A percentile compares a stretch with the other conserved stretches of the same genome.
phyloP scores from a whole-genome alignment of 768 basidiomycete species.

The Pleurotus sapidus region DNA sequence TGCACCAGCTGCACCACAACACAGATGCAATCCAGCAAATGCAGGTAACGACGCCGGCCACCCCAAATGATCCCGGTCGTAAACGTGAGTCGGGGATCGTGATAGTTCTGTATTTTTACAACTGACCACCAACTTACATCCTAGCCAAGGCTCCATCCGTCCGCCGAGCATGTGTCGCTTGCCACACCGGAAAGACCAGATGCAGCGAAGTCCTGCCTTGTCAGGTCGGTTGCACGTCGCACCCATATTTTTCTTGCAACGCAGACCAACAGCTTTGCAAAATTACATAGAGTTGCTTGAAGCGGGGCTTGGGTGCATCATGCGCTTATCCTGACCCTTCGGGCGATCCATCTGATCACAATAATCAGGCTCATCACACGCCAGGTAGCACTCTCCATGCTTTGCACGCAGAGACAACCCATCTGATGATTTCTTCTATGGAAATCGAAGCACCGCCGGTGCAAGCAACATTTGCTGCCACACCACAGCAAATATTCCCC shows the following conservation, averaged over 20 bases:
- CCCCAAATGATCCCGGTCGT: constrained; percentile 38
- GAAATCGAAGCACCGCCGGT: constrained; percentile 27
- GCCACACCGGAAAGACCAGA: constrained; percentile 80
- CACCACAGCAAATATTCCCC: constrained; percentile 47
- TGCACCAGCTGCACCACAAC: constrained; percentile 48
- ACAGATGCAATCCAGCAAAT: constrained; percentile 29
- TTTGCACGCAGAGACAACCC: constrained; percentile 5
- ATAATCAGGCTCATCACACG: constrained; percentile 23
- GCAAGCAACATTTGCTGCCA: constrained; percentile 30
- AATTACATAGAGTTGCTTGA: constrained; percentile 66
- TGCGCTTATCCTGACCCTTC: constrained; percentile 78
- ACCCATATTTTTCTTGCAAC: constrained; percentile 1
- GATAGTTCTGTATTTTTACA: constrained; percentile 1
- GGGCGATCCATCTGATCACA: constrained; percentile 41
- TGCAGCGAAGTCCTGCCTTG: constrained; percentile 82
- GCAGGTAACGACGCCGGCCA: constrained; percentile 19
- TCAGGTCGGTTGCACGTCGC: constrained; percentile 45
- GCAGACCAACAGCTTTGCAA: constrained; percentile 3
- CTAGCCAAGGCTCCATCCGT: constrained; percentile 80
- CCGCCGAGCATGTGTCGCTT: constrained; percentile 75
- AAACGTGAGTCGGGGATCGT: constrained; percentile 55
- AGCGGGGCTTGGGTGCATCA: constrained; percentile 66
- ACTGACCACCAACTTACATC: constrained; percentile 8
- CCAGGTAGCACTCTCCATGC: constrained; percentile 6
- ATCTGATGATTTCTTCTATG: constrained; percentile 7